phyloP scores from a whole-genome alignment of 2,329 filamentous ascomycete species.

The Ophiocordyceps polyrhachis-furcata region DNA sequence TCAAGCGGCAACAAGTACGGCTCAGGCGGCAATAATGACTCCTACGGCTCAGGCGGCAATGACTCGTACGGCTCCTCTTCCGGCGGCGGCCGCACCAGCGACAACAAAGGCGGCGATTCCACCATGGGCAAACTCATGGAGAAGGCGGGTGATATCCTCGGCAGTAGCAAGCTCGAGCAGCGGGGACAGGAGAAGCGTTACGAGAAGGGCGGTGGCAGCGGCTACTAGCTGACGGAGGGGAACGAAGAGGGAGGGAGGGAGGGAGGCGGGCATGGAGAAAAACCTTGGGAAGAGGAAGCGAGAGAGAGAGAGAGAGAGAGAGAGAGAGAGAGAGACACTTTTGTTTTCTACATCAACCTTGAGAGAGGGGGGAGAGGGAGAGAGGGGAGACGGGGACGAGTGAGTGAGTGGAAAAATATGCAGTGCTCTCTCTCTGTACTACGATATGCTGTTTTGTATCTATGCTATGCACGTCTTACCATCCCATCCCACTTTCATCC shows the following conservation, averaged over 20 bases:
- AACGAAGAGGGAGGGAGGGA: not conserved
- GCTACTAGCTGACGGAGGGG: not conserved
- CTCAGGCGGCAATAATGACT: not conserved
- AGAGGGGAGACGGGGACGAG: not conserved
- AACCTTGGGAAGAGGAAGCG: no score
- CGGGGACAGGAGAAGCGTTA: conserved; percentile 33
- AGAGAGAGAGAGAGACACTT: no score
- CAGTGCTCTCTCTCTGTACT: not conserved
- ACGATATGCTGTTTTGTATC: no score
- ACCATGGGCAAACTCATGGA: conserved; percentile 37
- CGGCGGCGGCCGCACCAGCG: conserved; percentile 1
- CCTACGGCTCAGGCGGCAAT: not conserved
- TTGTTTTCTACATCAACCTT: no score
- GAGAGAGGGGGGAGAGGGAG: no score
- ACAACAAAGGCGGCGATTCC: conserved; percentile 5
- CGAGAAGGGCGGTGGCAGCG: conserved; percentile 7
- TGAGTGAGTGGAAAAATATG: no score
- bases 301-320: no score
- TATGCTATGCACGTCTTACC: not conserved
- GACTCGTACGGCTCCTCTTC: conserved; percentile 7
- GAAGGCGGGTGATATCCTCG: conserved; percentile 32
- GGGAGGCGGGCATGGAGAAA: no score
- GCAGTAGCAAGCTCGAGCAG: conserved; percentile 25
- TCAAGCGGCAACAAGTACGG: conserved; percentile 1
- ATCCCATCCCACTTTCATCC: not conserved